Conservation (phyloP, 2,329 filamentous ascomycete species). For the Botrytis cinerea region DNA sequence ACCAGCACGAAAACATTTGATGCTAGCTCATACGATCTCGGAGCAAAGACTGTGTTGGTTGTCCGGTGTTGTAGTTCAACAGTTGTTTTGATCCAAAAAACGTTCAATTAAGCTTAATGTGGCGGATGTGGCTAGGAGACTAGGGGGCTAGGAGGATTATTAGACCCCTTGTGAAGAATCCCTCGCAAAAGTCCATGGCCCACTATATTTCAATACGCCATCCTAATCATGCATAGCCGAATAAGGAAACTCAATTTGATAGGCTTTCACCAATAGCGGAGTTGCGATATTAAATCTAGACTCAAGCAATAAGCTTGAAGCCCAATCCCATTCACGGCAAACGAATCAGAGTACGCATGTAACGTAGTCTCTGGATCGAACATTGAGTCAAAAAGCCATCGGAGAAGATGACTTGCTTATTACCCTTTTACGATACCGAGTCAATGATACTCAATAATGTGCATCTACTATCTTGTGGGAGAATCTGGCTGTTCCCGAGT, state of each 20-base stretch:
- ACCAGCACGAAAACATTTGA: conserved; percentile 1
- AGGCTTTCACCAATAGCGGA: neutral
- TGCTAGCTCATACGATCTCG: neutral
- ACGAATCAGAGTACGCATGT: neutral
- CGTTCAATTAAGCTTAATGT: conserved; percentile 21
- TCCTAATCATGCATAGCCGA: conserved; percentile 1
- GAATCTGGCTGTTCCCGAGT: neutral
- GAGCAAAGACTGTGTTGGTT: neutral
- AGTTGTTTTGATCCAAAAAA: neutral
- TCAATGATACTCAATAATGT: conserved; percentile 2
- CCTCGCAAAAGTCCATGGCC: neutral
- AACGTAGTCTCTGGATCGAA: neutral
- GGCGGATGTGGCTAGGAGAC: conserved; percentile 6
- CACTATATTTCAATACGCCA: neutral
- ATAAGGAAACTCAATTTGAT: conserved; percentile 2
- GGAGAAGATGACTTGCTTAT: neutral
- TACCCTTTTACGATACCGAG: neutral
- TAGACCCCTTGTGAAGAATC: neutral
- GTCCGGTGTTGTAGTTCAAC: neutral
- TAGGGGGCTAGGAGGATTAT: neutral
- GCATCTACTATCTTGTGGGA: neutral
- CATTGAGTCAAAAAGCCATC: neutral
- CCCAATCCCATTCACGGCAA: neutral
- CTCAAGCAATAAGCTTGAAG: neutral
- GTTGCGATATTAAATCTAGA: neutral